Percentiles rank a stretch among this genome's conserved stretches.
phyloP scores from a whole-genome alignment of 2,329 filamentous ascomycete species.

The Aspergillus sclerotialis region DNA sequence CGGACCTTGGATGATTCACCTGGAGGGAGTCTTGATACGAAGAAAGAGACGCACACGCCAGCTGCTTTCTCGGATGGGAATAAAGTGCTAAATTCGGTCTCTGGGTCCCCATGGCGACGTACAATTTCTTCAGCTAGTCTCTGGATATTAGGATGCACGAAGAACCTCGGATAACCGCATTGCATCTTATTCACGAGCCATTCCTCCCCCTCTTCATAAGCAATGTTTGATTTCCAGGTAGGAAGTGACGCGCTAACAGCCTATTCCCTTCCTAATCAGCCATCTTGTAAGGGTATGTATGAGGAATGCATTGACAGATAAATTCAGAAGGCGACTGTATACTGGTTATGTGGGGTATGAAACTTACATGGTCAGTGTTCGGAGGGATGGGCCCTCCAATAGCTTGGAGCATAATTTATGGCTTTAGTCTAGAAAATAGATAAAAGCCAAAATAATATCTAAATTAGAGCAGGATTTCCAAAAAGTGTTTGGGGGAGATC shows the following conservation, averaged over 20 bases:
- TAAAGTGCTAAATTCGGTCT: constrained; percentile 64
- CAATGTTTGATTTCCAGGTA: constrained; percentile 85
- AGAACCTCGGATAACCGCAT: constrained; percentile 92
- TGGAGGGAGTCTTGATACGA: constrained; percentile 40
- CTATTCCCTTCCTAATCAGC: constrained; percentile 41
- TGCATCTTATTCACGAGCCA: constrained; percentile 82
- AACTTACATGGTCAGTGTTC: constrained; percentile 70
- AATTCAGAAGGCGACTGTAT: constrained; percentile 12
- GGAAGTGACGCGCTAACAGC: constrained; percentile 94
- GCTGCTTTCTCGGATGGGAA: constrained; percentile 69
- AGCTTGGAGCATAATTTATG: constrained; percentile 30
- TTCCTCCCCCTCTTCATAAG: constrained; percentile 84
- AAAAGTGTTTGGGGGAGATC: too few relatives aligned
- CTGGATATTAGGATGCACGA: constrained; percentile 77
- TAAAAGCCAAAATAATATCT: constrained; percentile 1
- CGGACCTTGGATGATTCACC: constrained; percentile 45
- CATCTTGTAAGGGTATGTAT: neutral
- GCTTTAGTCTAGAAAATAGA: constrained; percentile 3
- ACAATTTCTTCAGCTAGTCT: constrained; percentile 65
- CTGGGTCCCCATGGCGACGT: constrained; percentile 47
- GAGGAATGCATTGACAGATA: constrained; percentile 14
- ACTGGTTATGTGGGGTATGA: constrained; percentile 3
- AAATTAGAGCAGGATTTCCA: too few relatives aligned
- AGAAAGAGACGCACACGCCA: constrained; percentile 67
- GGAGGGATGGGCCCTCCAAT: constrained; percentile 68